Evolutionary conservation across 768 basidiomycete genomes (phyloP), one percentile per base, ranked within the genome.

Genomic region (Phylloporus arenicola): DNA sequence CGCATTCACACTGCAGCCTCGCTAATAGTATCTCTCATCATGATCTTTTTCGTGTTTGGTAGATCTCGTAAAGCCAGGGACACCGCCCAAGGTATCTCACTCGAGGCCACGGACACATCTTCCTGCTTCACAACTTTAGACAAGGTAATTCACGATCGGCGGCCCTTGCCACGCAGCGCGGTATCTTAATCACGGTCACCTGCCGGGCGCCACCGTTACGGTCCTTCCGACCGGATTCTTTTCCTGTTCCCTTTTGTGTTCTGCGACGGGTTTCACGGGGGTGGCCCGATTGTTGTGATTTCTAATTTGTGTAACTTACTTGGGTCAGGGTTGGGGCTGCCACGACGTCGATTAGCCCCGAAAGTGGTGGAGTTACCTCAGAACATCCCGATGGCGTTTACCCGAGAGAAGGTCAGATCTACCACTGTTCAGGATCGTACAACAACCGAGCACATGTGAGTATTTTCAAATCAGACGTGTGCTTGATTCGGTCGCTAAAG

Each of bases 401-500:
- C 57, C 43, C 44, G 68, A 62, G 56, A 44, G 55, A 64, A 57
- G 53, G 43, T 38, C 61, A 59, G 54, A 66, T 68, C 61, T 54
- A 43, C 54, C 53, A 41, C 50, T 57, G 47, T 57, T 57, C 57
- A 16, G 54, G 59, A 68, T 53, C 19, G 56, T 61, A 70, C 54
- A 56, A 48, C 55, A 35, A 39, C 66, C 53, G 62, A 60, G 57
- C 55, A 51, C 68, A 70, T 58, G 68, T 68, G 66, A 58, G 57
- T 47, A 59, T 63, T 64, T 66, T 64, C 64, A 69, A 62, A 68
- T 68, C 58, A 58, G 63, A 60, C 48, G 51, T 35, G 41, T 58
- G 35, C 68, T 68, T 55, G 58, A 70, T 68, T 68, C 63, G 67
- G 68, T 58, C 56, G 63, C 54, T 48, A 63, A 48, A 53, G 61